phyloP scores from a whole-genome alignment of 176 grass and related monocot genomes.

The Leersia perrieri region DNA sequence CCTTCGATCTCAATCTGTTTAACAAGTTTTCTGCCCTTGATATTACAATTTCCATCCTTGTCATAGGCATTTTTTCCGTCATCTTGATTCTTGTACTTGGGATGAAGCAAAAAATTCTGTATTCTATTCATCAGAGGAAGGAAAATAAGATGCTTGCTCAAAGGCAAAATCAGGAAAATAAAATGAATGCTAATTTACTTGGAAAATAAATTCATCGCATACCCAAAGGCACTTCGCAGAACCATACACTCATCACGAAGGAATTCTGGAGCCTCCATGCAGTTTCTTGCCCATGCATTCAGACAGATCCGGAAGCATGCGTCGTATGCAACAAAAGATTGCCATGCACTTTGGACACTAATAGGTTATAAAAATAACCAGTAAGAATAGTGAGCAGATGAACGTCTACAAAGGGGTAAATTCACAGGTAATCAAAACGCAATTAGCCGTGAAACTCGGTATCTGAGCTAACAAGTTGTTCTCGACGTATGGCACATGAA shows the following conservation, averaged over 20 bases:
- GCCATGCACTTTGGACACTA: constrained; percentile 95
- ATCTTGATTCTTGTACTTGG: constrained; percentile 46
- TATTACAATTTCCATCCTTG: constrained; percentile 58
- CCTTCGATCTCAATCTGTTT: constrained; percentile 92
- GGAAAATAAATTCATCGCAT: constrained; percentile 27
- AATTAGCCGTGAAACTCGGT: constrained; percentile 68
- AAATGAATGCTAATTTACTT: constrained; percentile 3
- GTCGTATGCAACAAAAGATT: constrained; percentile 94
- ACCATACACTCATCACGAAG: constrained; percentile 86
- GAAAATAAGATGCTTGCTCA: constrained; percentile 21
- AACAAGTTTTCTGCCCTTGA: constrained; percentile 72
- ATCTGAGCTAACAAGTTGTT: constrained; percentile 62
- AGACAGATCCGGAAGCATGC: constrained; percentile 90
- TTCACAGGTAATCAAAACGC: constrained; percentile 18
- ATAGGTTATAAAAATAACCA: constrained; percentile 12
- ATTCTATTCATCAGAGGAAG: constrained; percentile 59
- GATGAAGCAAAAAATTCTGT: constrained; percentile 87
- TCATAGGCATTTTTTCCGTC: constrained; percentile 53
- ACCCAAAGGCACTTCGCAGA: constrained; percentile 81
- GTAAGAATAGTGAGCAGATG: constrained; percentile 25
- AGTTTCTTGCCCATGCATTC: constrained; percentile 86
- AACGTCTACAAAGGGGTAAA: neutral
- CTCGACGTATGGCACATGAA: constrained; percentile 38
- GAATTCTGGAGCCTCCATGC: constrained; percentile 85
- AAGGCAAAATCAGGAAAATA: constrained; percentile 14